A percentile compares a stretch with the other conserved stretches of the same genome.
These are phyloP conservation scores for Xylaria acuta DNA, from an alignment of 495 filamentous ascomycete genomes.

Conservation along the genomic window DNA sequence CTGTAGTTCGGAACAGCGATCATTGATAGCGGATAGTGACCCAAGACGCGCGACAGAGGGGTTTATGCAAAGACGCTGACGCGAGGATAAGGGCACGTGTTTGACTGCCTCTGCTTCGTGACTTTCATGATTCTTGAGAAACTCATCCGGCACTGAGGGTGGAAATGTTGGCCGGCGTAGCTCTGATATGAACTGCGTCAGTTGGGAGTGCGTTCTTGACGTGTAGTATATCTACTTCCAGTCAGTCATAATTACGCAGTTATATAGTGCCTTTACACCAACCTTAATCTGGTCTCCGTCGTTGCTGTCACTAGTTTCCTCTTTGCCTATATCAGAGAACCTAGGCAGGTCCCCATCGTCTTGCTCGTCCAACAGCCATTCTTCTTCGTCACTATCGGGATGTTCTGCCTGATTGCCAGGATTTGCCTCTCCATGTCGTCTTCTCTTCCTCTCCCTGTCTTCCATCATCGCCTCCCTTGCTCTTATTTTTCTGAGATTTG, in stretches of 20 bases:
- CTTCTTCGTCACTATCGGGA: slow-evolving; percentile 66
- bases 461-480: slow-evolving; percentile 70
- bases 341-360: slow-evolving; percentile 68
- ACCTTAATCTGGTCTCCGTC: slow-evolving; percentile 68
- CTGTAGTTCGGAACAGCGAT: slow-evolving; percentile 91
- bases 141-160: slow-evolving; percentile 53
- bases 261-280: slow-evolving; percentile 2
- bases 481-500: slow-evolving; percentile 69
- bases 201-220: slow-evolving; percentile 92
- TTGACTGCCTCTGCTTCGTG: slow-evolving; percentile 64
- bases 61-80: slow-evolving; percentile 95
- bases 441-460: slow-evolving; percentile 48
- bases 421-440: slow-evolving; percentile 38
- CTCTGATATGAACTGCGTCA: slow-evolving; percentile 93
- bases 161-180: slow-evolving; percentile 82
- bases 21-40: slow-evolving; percentile 86
- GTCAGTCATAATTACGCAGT: not conserved
- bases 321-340: slow-evolving; percentile 35
- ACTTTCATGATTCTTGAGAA: slow-evolving; percentile 34
- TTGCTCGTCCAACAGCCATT: slow-evolving; percentile 82
- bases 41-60: slow-evolving; percentile 73
- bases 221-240: slow-evolving; percentile 79
- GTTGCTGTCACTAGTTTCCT: slow-evolving; percentile 59
- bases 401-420: slow-evolving; percentile 40
- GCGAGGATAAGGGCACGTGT: slow-evolving; percentile 85